Conservation (phyloP, 257 asterid genomes). For the Echium plantagineum region DNA sequence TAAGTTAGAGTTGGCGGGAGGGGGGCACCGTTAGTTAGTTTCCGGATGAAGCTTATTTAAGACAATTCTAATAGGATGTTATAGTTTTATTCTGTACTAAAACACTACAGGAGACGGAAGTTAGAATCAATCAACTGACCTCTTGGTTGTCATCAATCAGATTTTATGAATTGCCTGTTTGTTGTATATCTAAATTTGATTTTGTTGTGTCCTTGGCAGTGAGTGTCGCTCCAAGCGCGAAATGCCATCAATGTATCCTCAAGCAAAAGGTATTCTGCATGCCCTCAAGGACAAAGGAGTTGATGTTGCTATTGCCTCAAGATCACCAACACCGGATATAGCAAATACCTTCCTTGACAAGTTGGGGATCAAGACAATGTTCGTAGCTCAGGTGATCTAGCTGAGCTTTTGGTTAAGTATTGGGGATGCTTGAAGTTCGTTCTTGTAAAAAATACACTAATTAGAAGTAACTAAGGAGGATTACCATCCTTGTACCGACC, state of each 20-base stretch:
- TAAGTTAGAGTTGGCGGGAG: too few relatives aligned
- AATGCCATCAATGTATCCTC: slow-evolving; percentile 27
- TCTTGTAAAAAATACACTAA: too few relatives aligned
- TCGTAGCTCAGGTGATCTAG: slow-evolving; percentile 61
- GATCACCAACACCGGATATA: slow-evolving; percentile 65
- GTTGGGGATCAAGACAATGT: slow-evolving; percentile 64
- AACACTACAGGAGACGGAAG: background rate
- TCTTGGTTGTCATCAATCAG: background rate
- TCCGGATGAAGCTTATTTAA: too few relatives aligned
- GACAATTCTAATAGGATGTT: too few relatives aligned
- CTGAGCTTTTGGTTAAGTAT: background rate
- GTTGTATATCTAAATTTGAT: background rate
- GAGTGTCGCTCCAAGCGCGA: slow-evolving; percentile 48
- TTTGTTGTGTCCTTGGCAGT: slow-evolving; percentile 23
- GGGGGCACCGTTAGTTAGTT: too few relatives aligned
- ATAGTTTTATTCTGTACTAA: background rate
- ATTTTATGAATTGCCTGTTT: background rate
- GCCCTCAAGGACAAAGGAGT: slow-evolving; percentile 34
- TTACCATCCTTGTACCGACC: too few relatives aligned
- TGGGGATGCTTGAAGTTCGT: too few relatives aligned
- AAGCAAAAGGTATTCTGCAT: slow-evolving; percentile 28
- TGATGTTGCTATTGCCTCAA: slow-evolving; percentile 34
- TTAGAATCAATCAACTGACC: background rate
- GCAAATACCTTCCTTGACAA: slow-evolving; percentile 65
- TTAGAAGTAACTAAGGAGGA: too few relatives aligned